These are phyloP conservation scores for Immersiella caudata DNA, from an alignment of 495 filamentous ascomycete species.

Conservation along the genomic window DNA sequence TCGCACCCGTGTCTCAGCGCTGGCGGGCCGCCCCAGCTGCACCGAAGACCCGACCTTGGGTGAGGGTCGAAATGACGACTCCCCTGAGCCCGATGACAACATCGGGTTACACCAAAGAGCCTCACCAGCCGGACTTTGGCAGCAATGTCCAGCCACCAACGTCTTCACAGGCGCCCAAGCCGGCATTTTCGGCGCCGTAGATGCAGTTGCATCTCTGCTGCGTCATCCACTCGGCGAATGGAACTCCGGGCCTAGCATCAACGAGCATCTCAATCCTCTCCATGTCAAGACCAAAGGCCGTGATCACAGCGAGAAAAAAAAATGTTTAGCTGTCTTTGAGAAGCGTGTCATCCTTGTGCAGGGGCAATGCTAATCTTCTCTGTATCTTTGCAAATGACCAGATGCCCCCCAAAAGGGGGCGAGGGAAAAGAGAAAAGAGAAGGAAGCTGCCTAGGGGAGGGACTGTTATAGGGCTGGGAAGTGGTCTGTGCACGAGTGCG, in stretches of 20 bases:
- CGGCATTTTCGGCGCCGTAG: too few species aligned
- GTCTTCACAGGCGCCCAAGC: too few species aligned
- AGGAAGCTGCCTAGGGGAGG: slow-evolving; percentile 15
- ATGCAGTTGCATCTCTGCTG: too few species aligned
- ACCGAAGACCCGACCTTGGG: background rate
- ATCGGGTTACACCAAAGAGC: too few species aligned
- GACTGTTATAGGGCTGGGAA: slow-evolving; percentile 9
- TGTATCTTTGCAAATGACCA: slow-evolving; percentile 52
- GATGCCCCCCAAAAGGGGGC: slow-evolving; percentile 35
- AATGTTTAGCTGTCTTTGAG: slow-evolving; percentile 80
- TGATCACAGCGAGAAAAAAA: slow-evolving; percentile 23
- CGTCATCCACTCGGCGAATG: too few species aligned
- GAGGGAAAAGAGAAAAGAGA: slow-evolving; percentile 31
- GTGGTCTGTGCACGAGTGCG: slow-evolving; percentile 33
- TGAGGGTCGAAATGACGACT: too few species aligned
- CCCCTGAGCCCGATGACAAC: too few species aligned
- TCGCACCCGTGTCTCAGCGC: background rate
- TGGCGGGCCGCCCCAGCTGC: background rate
- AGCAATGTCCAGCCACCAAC: too few species aligned
- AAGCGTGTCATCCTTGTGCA: slow-evolving; percentile 99
- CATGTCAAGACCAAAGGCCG: slow-evolving; percentile 21
- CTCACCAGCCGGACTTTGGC: too few species aligned
- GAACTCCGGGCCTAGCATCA: background rate
- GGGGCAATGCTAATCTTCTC: slow-evolving; percentile 99
- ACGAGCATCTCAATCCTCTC: too few species aligned